phyloP scores from a whole-genome alignment of 129 eudicot species.

The Ambrosia artemisiifolia region DNA sequence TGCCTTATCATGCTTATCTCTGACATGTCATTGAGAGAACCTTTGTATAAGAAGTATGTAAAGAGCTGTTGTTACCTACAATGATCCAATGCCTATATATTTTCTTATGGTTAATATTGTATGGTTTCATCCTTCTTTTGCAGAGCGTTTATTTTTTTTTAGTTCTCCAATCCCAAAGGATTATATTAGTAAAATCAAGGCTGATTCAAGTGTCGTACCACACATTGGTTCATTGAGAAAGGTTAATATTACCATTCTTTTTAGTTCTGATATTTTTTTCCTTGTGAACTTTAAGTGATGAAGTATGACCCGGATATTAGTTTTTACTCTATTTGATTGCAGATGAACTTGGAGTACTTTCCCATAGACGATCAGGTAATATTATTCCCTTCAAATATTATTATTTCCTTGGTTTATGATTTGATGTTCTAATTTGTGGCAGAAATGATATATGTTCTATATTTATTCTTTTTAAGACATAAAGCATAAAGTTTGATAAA shows the following conservation, averaged over 20 bases:
- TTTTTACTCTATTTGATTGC: constrained; percentile 34
- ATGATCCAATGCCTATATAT: not conserved
- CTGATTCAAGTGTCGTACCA: constrained; percentile 78
- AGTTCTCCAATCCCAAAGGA: constrained; percentile 85
- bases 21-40: constrained; percentile 99
- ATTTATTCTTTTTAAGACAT: no score
- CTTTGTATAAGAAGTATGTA: no score
- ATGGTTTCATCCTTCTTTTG: constrained; percentile 17
- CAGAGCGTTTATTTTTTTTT: constrained; percentile 87
- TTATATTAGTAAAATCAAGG: no score
- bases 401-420: no score
- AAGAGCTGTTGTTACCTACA: not conserved
- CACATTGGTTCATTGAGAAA: constrained; percentile 94
- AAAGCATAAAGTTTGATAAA: not conserved
- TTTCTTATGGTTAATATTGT: constrained; percentile 2
- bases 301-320: no score
- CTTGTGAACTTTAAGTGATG: no score
- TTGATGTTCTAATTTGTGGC: no score
- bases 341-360: constrained; percentile 99
- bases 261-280: no score
- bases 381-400: no score
- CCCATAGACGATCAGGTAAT: constrained; percentile 92
- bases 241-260: constrained; percentile 44
- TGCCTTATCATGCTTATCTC: constrained; percentile 87
- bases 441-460: no score